These are phyloP conservation scores for Candida broadrunensis DNA, from an alignment of 805 yeast species.

Conservation along the genomic window DNA sequence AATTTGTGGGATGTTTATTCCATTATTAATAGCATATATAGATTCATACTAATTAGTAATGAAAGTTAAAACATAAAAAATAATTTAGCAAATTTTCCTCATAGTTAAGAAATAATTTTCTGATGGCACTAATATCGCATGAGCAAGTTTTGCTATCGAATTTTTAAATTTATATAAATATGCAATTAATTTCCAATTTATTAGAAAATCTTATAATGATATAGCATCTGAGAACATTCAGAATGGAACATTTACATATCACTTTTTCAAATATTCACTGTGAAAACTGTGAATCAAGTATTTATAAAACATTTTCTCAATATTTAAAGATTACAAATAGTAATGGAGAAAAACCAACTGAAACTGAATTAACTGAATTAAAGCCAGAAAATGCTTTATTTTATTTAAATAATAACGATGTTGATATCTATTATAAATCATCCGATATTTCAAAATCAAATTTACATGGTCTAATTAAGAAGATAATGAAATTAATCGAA, in stretches of 20 bases:
- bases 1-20: conserved; percentile 32
- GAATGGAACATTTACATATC: conserved; percentile 20
- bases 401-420: conserved; percentile 18
- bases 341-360: conserved; percentile 4
- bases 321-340: conserved; percentile 5
- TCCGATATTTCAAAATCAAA: conserved; percentile 1
- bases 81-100: neutral
- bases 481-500: conserved; percentile 22
- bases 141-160: neutral
- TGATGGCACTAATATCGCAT: neutral
- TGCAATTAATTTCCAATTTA: no score
- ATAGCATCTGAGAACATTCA: neutral
- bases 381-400: conserved; percentile 10
- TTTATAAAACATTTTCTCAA: conserved; percentile 24
- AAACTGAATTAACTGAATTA: neutral
- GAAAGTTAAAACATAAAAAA: no score
- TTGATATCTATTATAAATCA: conserved; percentile 20
- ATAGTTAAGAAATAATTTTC: neutral
- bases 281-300: conserved; percentile 44
- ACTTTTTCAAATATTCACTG: conserved; percentile 53
- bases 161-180: no score
- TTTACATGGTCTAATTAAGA: conserved; percentile 13
- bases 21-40: conserved; percentile 11
- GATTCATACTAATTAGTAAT: conserved; percentile 1
- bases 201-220: no score